Conservation (phyloP, 2,329 filamentous ascomycete genomes). For the Lasiodiplodia citricola region DNA sequence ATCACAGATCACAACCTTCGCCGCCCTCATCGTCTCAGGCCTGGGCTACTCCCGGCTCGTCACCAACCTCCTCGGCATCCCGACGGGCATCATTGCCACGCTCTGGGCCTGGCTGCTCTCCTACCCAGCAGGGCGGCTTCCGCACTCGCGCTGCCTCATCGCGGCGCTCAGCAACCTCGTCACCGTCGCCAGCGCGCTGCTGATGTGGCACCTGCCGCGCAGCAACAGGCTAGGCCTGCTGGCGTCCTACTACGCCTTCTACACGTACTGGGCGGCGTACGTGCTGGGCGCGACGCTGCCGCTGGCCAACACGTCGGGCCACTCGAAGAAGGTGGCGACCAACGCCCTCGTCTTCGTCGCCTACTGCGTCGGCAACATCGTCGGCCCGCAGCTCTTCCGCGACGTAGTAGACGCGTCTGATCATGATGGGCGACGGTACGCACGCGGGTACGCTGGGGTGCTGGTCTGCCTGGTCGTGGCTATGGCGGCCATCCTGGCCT, state of each 20-base stretch:
- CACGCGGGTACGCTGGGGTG: conserved; percentile 31
- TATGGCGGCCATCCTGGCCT: conserved; percentile 27
- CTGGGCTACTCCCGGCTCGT: conserved; percentile 44
- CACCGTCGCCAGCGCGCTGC: conserved; percentile 37
- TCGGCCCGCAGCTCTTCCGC: conserved; percentile 50
- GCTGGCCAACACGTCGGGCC: conserved; percentile 42
- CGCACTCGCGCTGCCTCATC: conserved; percentile 37
- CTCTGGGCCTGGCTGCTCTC: conserved; percentile 39
- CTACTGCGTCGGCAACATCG: conserved; percentile 49
- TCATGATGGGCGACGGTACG: conserved; percentile 48
- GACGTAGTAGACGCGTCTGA: no score
- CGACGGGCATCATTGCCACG: conserved; percentile 42
- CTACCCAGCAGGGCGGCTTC: conserved; percentile 38
- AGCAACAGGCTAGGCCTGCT: conserved; percentile 45
- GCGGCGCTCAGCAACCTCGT: conserved; percentile 37
- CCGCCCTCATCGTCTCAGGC: conserved; percentile 45
- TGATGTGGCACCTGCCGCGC: conserved; percentile 38
- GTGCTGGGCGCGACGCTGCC: conserved; percentile 37
- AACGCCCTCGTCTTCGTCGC: conserved; percentile 48
- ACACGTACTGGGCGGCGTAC: conserved; percentile 47
- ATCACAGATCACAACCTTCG: conserved; percentile 40
- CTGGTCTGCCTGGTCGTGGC: conserved; percentile 28
- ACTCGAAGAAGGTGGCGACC: conserved; percentile 49
- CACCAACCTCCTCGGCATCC: conserved; percentile 45
- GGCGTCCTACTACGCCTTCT: conserved; percentile 49